These are phyloP conservation scores for Aristolochia californica DNA, from an alignment of 164 flowering plant genomes.

Conservation along the genomic window DNA sequence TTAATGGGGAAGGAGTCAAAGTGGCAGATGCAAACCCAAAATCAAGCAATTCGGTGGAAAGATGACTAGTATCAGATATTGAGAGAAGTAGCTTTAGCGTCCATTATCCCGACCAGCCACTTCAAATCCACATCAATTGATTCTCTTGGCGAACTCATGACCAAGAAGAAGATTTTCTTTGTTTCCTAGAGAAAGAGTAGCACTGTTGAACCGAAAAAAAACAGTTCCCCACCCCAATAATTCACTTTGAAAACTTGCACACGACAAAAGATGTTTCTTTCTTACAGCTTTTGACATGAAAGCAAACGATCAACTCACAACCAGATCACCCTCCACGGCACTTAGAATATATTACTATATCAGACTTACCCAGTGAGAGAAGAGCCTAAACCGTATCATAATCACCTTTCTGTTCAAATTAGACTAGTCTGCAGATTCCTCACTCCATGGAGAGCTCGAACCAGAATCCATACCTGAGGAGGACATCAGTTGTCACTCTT, in stretches of 20 bases:
- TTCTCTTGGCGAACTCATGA: slow-evolving; percentile 1
- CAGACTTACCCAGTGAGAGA: no score
- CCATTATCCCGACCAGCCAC: neutral
- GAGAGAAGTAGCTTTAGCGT: slow-evolving; percentile 1
- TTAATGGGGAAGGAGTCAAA: slow-evolving; percentile 2
- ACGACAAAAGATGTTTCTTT: slow-evolving; percentile 7
- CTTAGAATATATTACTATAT: no score
- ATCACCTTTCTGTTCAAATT: neutral
- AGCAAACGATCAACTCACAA: slow-evolving; percentile 3
- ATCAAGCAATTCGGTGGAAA: slow-evolving; percentile 9
- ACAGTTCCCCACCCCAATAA: slow-evolving; percentile 10
- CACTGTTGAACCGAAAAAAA: slow-evolving; percentile 2
- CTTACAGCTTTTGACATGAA: slow-evolving; percentile 9
- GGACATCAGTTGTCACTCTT: no score
- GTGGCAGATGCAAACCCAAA: slow-evolving; percentile 7
- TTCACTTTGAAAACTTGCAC: slow-evolving; percentile 7
- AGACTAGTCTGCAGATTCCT: neutral
- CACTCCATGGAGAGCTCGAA: no score
- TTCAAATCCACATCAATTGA: slow-evolving; percentile 1
- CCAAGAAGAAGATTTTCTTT: slow-evolving; percentile 3
- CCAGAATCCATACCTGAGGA: no score
- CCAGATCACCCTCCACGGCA: no score
- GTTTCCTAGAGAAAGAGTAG: neutral
- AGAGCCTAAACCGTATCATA: neutral
- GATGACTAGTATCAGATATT: slow-evolving; percentile 5